Evolutionary conservation across 441 rosid species (phyloP).

Genomic region (Populus tomentosa): DNA sequence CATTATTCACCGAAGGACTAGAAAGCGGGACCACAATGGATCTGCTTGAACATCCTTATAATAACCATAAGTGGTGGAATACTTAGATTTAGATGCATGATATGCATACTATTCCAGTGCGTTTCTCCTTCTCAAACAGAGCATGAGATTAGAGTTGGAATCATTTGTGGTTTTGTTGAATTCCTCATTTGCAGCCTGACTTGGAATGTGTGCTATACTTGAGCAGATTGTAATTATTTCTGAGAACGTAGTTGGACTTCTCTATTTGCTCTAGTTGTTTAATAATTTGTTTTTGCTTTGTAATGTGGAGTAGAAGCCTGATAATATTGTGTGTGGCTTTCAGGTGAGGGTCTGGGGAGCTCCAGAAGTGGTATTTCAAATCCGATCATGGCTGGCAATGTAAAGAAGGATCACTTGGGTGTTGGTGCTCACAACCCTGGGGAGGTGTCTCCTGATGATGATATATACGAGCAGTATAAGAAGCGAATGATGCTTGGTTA

Average conservation of each 20-base stretch:
- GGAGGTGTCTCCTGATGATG: constrained; percentile 86
- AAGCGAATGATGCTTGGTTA: constrained; percentile 99
- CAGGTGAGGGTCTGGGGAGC: constrained; percentile 99
- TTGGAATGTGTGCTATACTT: neutral
- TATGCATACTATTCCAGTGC: too few species aligned
- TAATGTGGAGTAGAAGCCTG: neutral
- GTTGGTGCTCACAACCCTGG: constrained; percentile 93
- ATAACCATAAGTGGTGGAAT: too few species aligned
- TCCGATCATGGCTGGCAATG: constrained; percentile 81
- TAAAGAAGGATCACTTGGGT: constrained; percentile 84
- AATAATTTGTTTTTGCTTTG: neutral
- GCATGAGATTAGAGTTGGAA: neutral
- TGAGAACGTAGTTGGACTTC: neutral
- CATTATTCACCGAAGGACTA: too few species aligned
- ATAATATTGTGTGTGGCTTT: constrained; percentile 27
- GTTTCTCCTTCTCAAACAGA: neutral
- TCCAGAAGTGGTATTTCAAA: constrained; percentile 81
- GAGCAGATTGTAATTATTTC: neutral
- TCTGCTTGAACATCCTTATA: too few species aligned
- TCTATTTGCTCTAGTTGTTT: neutral
- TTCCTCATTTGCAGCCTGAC: neutral
- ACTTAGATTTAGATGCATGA: too few species aligned
- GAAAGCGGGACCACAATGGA: too few species aligned
- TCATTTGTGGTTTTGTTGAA: neutral
- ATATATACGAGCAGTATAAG: constrained; percentile 97